Conservation (phyloP, 139 green algal species). For the Eudorina sp. region DNA sequence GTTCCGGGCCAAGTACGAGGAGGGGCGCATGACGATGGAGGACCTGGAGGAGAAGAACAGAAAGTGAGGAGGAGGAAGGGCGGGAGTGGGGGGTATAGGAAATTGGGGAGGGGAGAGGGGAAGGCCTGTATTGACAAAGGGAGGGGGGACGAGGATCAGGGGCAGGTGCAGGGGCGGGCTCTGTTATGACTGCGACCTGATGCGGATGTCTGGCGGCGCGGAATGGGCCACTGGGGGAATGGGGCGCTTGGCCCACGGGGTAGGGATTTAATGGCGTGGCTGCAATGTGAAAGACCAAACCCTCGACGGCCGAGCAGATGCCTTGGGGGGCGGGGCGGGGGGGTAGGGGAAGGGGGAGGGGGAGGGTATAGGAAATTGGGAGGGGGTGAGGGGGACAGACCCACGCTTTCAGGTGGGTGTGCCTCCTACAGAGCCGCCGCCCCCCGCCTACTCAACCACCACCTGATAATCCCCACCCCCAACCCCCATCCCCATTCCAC, state of each 20-base stretch:
- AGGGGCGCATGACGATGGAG: conserved; percentile 22
- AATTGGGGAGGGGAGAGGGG: not conserved
- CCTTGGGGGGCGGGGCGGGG: no score
- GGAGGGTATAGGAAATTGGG: not conserved
- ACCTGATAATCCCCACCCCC: not conserved
- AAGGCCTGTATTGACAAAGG: no score
- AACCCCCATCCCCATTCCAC: not conserved
- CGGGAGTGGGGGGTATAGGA: not conserved
- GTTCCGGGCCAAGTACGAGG: conserved; percentile 46
- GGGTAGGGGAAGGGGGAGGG: not conserved
- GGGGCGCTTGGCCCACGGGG: no score
- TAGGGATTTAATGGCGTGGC: no score
- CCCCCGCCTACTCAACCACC: not conserved
- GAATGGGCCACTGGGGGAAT: no score
- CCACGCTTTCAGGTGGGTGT: not conserved
- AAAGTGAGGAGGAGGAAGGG: not conserved
- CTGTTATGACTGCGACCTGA: no score
- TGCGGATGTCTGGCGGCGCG: no score
- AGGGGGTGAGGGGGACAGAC: not conserved
- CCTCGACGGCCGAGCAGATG: no score
- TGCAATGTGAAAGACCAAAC: no score
- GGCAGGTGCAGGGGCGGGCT: no score
- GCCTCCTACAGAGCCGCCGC: not conserved
- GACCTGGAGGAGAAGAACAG: conserved; percentile 48
- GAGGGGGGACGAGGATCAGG: not conserved